Percentiles rank a stretch among this genome's conserved stretches.
These are phyloP conservation scores for Plectosphaerella sp. DNA, from an alignment of 2,329 filamentous ascomycete genomes.

Conservation along the genomic window DNA sequence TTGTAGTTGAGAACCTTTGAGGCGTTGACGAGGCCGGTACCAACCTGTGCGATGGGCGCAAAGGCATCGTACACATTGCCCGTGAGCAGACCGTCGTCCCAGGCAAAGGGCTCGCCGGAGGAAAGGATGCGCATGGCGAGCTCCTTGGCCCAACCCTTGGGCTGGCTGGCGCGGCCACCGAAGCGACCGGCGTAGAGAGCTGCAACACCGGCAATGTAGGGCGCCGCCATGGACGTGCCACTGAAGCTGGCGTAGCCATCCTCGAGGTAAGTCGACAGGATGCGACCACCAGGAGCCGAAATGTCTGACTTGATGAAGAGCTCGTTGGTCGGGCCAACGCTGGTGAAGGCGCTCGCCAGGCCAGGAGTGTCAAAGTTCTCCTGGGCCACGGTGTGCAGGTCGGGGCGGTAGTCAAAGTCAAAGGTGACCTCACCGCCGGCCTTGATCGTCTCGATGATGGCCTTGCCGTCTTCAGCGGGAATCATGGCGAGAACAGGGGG, in stretches of 20 bases:
- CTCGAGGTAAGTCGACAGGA: conserved; percentile 33
- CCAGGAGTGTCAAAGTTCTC: conserved; percentile 9
- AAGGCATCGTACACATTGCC: conserved; percentile 11
- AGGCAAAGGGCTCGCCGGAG: conserved; percentile 16
- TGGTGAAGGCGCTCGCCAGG: conserved; percentile 25
- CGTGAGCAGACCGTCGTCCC: conserved; percentile 19
- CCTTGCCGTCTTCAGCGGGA: conserved; percentile 4
- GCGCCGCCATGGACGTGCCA: conserved; percentile 43
- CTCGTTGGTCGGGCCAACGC: conserved; percentile 35
- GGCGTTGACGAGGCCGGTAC: conserved; percentile 35
- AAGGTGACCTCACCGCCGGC: conserved; percentile 10
- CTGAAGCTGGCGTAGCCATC: conserved; percentile 31
- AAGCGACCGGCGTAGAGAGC: conserved; percentile 18
- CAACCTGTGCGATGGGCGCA: conserved; percentile 31
- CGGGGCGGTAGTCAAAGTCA: conserved; percentile 11
- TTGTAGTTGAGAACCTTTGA: conserved; percentile 32
- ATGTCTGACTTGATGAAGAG: conserved; percentile 32
- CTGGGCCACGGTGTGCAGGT: conserved; percentile 1
- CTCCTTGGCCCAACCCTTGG: conserved; percentile 19
- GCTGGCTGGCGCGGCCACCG: background rate
- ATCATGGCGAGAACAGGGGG: background rate
- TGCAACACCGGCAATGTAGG: conserved; percentile 34
- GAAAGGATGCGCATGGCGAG: conserved; percentile 15
- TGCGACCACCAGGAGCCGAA: conserved; percentile 32
- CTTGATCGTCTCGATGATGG: conserved; percentile 12